phyloP scores from a whole-genome alignment of 768 basidiomycete genomes.

The Gloeostereum incarnatum region DNA sequence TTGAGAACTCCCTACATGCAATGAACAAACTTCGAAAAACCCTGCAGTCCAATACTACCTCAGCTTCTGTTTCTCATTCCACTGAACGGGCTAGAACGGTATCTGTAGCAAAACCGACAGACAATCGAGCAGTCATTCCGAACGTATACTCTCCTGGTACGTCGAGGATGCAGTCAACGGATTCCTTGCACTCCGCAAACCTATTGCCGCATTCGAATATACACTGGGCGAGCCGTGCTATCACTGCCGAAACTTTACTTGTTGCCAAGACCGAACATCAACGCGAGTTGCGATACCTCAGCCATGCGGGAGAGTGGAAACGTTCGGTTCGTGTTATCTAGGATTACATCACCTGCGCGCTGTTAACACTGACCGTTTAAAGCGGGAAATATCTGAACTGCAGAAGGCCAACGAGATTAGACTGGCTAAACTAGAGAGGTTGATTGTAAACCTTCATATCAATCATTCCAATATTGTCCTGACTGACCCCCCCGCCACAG shows the following conservation, averaged over 20 bases:
- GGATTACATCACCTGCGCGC: not conserved
- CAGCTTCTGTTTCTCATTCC: too few species aligned
- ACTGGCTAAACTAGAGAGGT: constrained; percentile 37
- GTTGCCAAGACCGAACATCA: constrained; percentile 37
- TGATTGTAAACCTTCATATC: constrained; percentile 32
- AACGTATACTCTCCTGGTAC: too few species aligned
- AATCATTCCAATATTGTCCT: not conserved
- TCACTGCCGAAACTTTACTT: constrained; percentile 56
- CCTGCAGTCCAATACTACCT: too few species aligned
- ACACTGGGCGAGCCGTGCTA: constrained; percentile 63
- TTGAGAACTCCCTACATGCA: too few species aligned
- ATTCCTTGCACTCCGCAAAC: too few species aligned
- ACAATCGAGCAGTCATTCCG: too few species aligned
- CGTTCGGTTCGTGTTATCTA: constrained; percentile 28
- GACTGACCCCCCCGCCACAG: constrained; percentile 2
- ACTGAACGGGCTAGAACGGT: too few species aligned
- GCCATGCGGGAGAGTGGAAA: constrained; percentile 32
- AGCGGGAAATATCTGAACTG: constrained; percentile 35
- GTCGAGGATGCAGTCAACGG: too few species aligned
- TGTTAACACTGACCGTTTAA: not conserved
- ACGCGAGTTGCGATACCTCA: constrained; percentile 33
- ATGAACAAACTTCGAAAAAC: too few species aligned
- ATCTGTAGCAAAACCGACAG: too few species aligned
- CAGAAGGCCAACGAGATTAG: constrained; percentile 34
- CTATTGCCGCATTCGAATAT: too few species aligned